phyloP scores from a whole-genome alignment of 495 filamentous ascomycete species.

The Lophium mytilinum region DNA sequence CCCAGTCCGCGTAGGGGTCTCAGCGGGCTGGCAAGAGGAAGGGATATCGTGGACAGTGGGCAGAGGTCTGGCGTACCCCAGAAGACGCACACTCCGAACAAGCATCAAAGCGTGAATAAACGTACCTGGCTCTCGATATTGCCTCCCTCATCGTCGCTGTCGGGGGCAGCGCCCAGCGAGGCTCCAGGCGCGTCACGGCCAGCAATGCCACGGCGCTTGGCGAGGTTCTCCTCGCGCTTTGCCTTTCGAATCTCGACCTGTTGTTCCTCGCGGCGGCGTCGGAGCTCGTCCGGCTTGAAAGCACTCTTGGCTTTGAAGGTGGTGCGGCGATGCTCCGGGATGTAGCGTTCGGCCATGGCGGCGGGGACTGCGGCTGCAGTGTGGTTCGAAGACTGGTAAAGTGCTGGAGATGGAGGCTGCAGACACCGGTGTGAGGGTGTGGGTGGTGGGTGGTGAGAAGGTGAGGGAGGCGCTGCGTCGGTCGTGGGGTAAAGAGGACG shows the following conservation, averaged over 20 bases:
- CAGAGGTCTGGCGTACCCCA: no score
- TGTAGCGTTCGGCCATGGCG: constrained; percentile 96
- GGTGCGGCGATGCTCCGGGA: constrained; percentile 96
- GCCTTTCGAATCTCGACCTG: constrained; percentile 98
- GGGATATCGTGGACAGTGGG: no score
- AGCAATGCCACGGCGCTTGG: constrained; percentile 91
- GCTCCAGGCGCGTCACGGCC: constrained; percentile 76
- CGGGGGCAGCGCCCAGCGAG: constrained; percentile 74
- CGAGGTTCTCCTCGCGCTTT: constrained; percentile 96
- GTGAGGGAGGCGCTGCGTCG: constrained; percentile 2
- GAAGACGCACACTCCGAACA: no score
- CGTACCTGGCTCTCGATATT: constrained; percentile 95
- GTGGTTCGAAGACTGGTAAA: constrained; percentile 17
- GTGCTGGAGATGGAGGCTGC: background rate
- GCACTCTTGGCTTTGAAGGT: constrained; percentile 98
- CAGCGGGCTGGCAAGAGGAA: no score
- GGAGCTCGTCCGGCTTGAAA: constrained; percentile 98
- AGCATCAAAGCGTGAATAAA: constrained; percentile 13
- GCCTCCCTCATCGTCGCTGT: constrained; percentile 93
- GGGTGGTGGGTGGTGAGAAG: background rate
- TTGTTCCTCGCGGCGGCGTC: constrained; percentile 96
- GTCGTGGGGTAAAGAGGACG: constrained; percentile 13
- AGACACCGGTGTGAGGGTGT: background rate
- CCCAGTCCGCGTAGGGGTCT: background rate
- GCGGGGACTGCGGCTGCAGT: background rate